Conservation (phyloP, 148 eudicot genomes). For the Fallopia convolvulus region DNA sequence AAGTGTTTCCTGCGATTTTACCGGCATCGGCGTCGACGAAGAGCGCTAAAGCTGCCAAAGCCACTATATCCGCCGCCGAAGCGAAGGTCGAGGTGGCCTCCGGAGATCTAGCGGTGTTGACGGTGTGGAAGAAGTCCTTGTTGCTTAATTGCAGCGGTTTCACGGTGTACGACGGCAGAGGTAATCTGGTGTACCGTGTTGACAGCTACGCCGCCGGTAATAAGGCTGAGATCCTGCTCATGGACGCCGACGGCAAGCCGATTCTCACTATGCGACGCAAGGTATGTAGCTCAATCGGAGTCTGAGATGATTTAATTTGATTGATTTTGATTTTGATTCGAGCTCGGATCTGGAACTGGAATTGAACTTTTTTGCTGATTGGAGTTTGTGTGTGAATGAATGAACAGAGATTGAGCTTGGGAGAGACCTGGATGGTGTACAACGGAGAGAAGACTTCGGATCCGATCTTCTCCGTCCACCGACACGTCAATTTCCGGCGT, state of each 20-base stretch:
- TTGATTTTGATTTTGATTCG: neutral
- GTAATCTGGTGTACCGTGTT: constrained; percentile 62
- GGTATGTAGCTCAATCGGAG: constrained; percentile 19
- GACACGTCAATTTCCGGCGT: constrained; percentile 29
- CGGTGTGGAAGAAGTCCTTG: constrained; percentile 71
- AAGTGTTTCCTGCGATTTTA: neutral
- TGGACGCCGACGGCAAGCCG: constrained; percentile 63
- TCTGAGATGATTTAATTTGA: neutral
- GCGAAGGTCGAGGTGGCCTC: neutral
- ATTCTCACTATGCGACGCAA: constrained; percentile 75
- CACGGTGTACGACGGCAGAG: constrained; percentile 55
- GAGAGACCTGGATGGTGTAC: constrained; percentile 50
- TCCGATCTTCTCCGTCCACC: constrained; percentile 37
- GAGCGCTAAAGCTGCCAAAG: neutral
- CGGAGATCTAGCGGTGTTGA: constrained; percentile 18
- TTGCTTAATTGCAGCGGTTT: constrained; percentile 62
- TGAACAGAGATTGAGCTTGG: constrained; percentile 49
- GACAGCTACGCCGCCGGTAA: constrained; percentile 43
- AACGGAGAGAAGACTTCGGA: constrained; percentile 41
- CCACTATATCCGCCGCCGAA: neutral
- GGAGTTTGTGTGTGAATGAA: neutral
- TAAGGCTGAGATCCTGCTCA: constrained; percentile 41
- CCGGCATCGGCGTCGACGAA: neutral
- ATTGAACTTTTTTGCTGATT: neutral
- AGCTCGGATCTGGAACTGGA: neutral